These are phyloP conservation scores for Phalaenopsis hybrid DNA, from an alignment of 116 monocot species.

Conservation along the genomic window DNA sequence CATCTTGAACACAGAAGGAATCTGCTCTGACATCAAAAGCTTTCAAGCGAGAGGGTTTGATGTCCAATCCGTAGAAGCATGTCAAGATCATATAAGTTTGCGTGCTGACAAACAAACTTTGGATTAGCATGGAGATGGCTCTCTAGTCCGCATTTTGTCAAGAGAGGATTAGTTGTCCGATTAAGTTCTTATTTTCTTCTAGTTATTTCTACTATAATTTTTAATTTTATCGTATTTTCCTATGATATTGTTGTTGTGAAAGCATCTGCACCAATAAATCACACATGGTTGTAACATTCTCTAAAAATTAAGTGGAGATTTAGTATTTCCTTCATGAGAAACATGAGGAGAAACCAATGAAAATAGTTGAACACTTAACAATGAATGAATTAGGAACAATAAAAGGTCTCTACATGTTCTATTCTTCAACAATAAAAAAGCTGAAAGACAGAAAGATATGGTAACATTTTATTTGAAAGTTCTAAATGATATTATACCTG, in stretches of 20 bases:
- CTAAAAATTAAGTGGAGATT: neutral
- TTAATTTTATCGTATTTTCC: neutral
- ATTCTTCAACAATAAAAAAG: neutral
- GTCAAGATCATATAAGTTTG: no score
- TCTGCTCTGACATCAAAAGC: no score
- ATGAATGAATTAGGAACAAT: neutral
- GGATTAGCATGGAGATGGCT: no score
- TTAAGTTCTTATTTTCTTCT: neutral
- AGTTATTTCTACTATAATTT: neutral
- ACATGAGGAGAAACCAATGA: neutral
- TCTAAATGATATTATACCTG: conserved; percentile 41
- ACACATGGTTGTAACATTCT: neutral
- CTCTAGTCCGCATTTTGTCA: no score
- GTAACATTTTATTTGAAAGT: neutral
- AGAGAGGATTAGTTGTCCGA: neutral
- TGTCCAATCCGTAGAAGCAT: no score
- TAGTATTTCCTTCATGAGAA: neutral
- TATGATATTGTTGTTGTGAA: neutral
- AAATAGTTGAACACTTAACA: neutral
- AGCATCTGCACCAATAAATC: neutral
- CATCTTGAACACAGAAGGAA: no score
- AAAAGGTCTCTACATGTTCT: neutral
- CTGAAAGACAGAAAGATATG: conserved; percentile 1
- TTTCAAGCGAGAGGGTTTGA: no score
- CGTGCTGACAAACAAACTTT: no score